These are phyloP conservation scores for Xerocomellus dryophilus DNA, from an alignment of 768 basidiomycete species.

Conservation along the genomic window DNA sequence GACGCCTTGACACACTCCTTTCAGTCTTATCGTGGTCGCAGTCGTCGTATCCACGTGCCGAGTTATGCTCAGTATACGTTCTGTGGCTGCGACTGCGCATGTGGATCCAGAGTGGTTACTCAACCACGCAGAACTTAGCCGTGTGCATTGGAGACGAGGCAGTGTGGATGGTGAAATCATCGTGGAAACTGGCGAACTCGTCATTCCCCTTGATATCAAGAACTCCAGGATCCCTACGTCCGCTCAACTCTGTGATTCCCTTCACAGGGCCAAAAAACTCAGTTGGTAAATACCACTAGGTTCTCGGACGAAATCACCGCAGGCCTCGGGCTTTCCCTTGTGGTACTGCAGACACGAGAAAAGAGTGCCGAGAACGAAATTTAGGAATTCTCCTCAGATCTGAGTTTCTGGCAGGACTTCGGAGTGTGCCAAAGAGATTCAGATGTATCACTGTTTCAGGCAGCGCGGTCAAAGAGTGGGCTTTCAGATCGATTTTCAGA, in stretches of 20 bases:
- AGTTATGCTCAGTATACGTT: slow-evolving; percentile 40
- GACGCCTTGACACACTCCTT: neutral
- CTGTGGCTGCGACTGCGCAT: slow-evolving; percentile 39
- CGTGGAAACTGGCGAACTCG: neutral
- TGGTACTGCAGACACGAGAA: neutral
- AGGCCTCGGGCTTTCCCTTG: neutral
- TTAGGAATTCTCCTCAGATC: too few relatives aligned
- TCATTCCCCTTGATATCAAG: neutral
- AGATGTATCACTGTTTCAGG: too few relatives aligned
- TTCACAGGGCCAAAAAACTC: too few relatives aligned
- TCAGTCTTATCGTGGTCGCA: slow-evolving; percentile 4
- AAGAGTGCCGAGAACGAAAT: neutral
- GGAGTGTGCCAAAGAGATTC: too few relatives aligned
- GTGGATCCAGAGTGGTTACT: slow-evolving; percentile 44
- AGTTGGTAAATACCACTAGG: neutral
- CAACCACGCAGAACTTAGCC: slow-evolving; percentile 44
- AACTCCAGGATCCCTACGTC: neutral
- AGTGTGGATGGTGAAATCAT: slow-evolving; percentile 5
- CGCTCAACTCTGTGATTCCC: neutral
- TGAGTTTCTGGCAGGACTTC: too few relatives aligned
- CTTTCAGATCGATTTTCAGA: too few relatives aligned
- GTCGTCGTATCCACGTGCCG: slow-evolving; percentile 32
- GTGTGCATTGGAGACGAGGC: slow-evolving; percentile 20
- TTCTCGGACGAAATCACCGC: neutral
- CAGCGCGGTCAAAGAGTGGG: too few relatives aligned